Evolutionary conservation across 2,329 filamentous ascomycete genomes (phyloP), one percentile per base, ranked within the genome.

Genomic region (Curvularia sp.): DNA sequence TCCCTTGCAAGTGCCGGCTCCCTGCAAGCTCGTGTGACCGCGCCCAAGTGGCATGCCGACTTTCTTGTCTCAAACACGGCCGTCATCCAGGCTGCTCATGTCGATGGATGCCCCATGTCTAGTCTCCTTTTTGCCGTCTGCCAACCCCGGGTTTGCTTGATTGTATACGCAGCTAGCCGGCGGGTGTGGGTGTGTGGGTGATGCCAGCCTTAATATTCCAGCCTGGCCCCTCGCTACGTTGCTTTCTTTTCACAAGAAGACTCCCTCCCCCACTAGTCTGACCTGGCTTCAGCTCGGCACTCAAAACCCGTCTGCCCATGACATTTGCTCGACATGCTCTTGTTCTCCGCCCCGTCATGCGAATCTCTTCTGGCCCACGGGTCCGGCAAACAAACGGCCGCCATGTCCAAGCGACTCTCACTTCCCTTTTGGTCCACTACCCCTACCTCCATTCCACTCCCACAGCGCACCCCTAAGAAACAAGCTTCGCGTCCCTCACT

Each of bases 311-410:
- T 47, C 49, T 30, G 39, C 53, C 53, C 30, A 39, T 63, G 49
- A 61, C 55, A 61, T 62, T 27, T 65, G 56, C 64, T 59, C 55
- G 63, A 59, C 51, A 70, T 70, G 68, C 65, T 70, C 51, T 62
- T 69, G 39, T 64, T 70, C 53, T 68, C 65, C 59, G 55, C 62
- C 49, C 62, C 64, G 45, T 59, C 62, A 66, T 68, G 63, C 53
- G 58, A 70, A 55, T 54, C 59, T 21, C 51, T 60, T n/a, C 48
- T 55, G 27, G 49, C 43, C 15, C 36, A 19, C 19, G 52, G 48
- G 27, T 25, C 57, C 27, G 47, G 18, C 41, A 57, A 62, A 36
- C 59, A 61, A 57, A 55, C 57, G 9, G 28, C 58, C 38, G 63
- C 65, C 54, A 61, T 63, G 23, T 60, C 65, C 21, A 60, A 49